These are phyloP conservation scores for Candida glaebosa DNA, from an alignment of 805 yeast species.

Conservation along the genomic window DNA sequence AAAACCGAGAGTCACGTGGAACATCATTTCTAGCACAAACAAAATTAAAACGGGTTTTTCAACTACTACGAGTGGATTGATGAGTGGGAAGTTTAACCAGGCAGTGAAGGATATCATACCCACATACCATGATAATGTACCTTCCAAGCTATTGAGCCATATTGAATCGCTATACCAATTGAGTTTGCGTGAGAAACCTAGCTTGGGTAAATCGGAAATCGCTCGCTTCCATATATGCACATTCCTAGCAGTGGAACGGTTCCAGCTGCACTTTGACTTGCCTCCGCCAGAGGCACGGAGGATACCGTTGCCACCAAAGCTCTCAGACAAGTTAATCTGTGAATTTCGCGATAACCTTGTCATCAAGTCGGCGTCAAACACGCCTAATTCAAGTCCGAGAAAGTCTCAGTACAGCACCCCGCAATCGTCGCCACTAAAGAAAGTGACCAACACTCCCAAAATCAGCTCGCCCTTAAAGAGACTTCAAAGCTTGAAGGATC, in stretches of 20 bases:
- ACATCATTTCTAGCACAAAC: too few relatives aligned
- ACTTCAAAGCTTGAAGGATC: constrained; percentile 12
- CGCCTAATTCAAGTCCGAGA: constrained; percentile 18
- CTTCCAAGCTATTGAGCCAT: constrained; percentile 6
- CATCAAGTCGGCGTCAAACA: constrained; percentile 14
- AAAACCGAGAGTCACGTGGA: constrained; percentile 5
- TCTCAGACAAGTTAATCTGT: constrained; percentile 38
- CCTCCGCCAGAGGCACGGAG: constrained; percentile 48
- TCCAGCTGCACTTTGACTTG: constrained; percentile 38
- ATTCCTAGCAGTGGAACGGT: constrained; percentile 52
- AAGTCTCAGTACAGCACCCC: constrained; percentile 11
- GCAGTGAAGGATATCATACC: constrained; percentile 51
- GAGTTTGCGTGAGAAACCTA: constrained; percentile 49
- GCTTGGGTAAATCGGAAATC: constrained; percentile 52
- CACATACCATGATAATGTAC: constrained; percentile 24
- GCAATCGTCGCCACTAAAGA: constrained; percentile 11
- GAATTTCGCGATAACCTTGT: constrained; percentile 44
- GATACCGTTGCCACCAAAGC: constrained; percentile 56
- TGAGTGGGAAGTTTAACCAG: constrained; percentile 20
- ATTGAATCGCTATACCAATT: constrained; percentile 46
- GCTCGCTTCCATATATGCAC: constrained; percentile 72
- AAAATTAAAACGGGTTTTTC: too few relatives aligned
- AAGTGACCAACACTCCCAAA: constrained; percentile 21
- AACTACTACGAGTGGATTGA: too few relatives aligned
- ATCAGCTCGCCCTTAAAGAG: constrained; percentile 36